These are phyloP conservation scores for Blastobotrys elegans DNA, from an alignment of 1,139 yeast genomes.

Conservation along the genomic window DNA sequence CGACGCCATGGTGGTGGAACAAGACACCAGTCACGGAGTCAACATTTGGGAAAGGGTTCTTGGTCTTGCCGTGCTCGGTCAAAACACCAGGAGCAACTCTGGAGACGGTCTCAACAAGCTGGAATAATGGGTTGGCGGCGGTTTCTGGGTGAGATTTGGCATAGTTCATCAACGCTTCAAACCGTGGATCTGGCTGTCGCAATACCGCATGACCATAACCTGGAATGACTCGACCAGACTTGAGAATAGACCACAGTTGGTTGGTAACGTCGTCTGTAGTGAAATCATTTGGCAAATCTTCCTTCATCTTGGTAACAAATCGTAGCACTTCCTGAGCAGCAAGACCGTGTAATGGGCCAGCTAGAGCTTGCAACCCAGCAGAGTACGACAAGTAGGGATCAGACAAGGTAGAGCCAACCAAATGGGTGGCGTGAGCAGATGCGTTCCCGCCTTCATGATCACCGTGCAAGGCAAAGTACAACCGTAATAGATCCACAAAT, in stretches of 20 bases:
- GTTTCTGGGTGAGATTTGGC: constrained; percentile 45
- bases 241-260: constrained; percentile 90
- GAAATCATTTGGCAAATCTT: constrained; percentile 66
- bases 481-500: constrained; percentile 85
- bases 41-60: constrained; percentile 62
- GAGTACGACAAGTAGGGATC: constrained; percentile 92
- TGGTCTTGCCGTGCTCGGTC: constrained; percentile 55
- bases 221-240: constrained; percentile 94
- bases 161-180: constrained; percentile 95
- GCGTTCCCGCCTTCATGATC: constrained; percentile 99
- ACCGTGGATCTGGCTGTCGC: constrained; percentile 97
- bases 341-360: constrained; percentile 98
- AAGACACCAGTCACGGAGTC: constrained; percentile 60
- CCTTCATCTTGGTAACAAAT: constrained; percentile 81
- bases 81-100: constrained; percentile 53
- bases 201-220: constrained; percentile 98
- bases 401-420: constrained; percentile 93
- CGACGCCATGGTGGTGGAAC: constrained; percentile 94
- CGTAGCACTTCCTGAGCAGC: constrained; percentile 98
- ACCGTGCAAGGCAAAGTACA: constrained; percentile 90
- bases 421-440: constrained; percentile 96
- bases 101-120: constrained; percentile 64
- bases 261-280: constrained; percentile 77
- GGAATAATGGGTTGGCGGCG: constrained; percentile 47
- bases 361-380: constrained; percentile 95